Percentiles rank a stretch among this genome's conserved stretches.
These are phyloP conservation scores for Isabelozyma rhagii DNA, from an alignment of 805 yeast genomes.

Conservation along the genomic window DNA sequence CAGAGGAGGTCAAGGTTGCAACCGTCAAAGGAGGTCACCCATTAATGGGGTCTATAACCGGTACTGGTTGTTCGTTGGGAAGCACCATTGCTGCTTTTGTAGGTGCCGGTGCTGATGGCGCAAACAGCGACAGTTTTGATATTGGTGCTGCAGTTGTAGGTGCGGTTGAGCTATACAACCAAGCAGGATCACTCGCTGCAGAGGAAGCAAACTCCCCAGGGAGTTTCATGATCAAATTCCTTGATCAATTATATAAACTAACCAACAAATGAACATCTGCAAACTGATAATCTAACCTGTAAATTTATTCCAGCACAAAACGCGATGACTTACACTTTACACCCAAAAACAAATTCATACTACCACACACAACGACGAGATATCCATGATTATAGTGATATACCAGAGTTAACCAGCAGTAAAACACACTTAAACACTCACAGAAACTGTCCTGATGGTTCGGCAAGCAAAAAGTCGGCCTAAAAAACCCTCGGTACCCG, in stretches of 20 bases:
- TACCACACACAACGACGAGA: neutral
- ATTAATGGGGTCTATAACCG: conserved; percentile 68
- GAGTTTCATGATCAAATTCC: conserved; percentile 43
- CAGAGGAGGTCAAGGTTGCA: conserved; percentile 21
- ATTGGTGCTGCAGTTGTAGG: conserved; percentile 46
- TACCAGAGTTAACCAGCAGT: neutral
- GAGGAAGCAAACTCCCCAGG: conserved; percentile 48
- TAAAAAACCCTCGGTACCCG: conserved; percentile 1
- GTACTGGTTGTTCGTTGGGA: conserved; percentile 82
- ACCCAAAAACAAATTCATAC: neutral
- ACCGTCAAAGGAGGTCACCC: conserved; percentile 55
- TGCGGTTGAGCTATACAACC: conserved; percentile 58
- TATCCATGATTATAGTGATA: neutral
- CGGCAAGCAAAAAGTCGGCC: neutral
- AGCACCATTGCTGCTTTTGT: conserved; percentile 61
- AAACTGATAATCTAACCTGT: neutral
- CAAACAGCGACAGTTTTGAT: conserved; percentile 8
- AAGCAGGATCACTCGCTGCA: conserved; percentile 59
- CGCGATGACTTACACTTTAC: neutral
- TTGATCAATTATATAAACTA: conserved; percentile 36
- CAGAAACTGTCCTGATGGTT: neutral
- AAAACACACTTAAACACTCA: neutral
- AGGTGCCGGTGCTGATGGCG: conserved; percentile 39
- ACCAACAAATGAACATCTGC: conserved; percentile 3
- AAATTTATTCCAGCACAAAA: neutral